phyloP scores from a whole-genome alignment of 768 basidiomycete species.

The Floccularia luteovirens region DNA sequence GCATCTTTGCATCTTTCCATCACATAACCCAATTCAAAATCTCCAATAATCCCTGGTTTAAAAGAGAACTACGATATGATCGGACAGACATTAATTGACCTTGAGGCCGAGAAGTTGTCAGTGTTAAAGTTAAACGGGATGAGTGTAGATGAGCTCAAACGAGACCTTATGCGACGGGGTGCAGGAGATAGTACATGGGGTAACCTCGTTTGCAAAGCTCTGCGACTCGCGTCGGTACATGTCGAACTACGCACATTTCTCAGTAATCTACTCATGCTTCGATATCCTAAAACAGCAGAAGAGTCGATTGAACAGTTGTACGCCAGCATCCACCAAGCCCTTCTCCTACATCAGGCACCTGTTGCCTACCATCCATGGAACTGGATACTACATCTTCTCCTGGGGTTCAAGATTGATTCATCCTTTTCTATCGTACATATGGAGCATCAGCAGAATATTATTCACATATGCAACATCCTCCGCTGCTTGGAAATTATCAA shows the following conservation, averaged over 20 bases:
- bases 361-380: background rate
- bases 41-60: background rate
- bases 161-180: background rate
- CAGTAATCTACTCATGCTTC: too few species aligned
- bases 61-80: background rate
- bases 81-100: background rate
- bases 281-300: too few species aligned
- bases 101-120: too few species aligned
- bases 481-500: background rate
- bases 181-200: background rate
- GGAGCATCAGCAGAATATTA: background rate
- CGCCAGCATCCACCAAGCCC: too few species aligned
- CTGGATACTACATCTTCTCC: background rate
- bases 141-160: background rate
- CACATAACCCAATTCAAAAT: background rate
- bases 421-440: background rate
- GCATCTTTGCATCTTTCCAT: too few species aligned
- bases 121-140: too few species aligned
- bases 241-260: too few species aligned
- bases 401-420: background rate
- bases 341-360: too few species aligned
- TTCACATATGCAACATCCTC: background rate
- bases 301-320: too few species aligned
- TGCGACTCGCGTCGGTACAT: background rate
- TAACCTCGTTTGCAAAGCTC: background rate